Evolutionary conservation across 2,329 filamentous ascomycete genomes (phyloP), one percentile per base, ranked within the genome.

Genomic region (Penicillium griseofulvum): DNA sequence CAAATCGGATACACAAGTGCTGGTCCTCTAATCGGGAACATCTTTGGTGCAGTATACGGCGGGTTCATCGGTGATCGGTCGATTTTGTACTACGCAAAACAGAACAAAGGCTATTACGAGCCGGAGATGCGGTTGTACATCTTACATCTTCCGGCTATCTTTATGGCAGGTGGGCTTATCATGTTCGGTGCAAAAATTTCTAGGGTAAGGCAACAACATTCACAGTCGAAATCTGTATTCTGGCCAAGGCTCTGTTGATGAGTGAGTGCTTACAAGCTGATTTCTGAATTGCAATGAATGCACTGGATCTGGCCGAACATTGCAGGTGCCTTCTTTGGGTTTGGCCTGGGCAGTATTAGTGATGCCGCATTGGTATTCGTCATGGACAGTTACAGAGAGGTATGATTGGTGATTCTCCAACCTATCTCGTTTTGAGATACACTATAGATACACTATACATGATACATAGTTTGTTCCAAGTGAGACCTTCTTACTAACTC

Each of bases 111-210:
- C 37, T 74, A 78, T 56, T 78, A 78, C 48, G 78, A 81, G 63
- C 76, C 78, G 1, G 79, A 81, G 62, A 80, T 80, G 72, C 71
- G 78, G 3, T 67, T 80, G 6, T 76, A 70, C 38, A 70, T 67
- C 22, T 56, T 68, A 17, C 65, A 65, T 39, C 33, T 69, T 2
- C 73, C 74, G 29, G 70, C 75, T 49, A 42, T 79, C 6, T 52
- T 75, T 3, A 70, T 76, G 17, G 75, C 77, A 0, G 71, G 72
- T 3, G 78, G 77, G 0, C 61, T 79, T 47, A 68, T 79, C 16
- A 65, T 80, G 66, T 78, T 76, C 58, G 75, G 76, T 1, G 62
- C 60, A 0, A 76, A 75, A 0, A 62, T 72, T 3, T 66, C 68
- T 12, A 58, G 65, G 19, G 74, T 75, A 61, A 59, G 71, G 7